Evolutionary conservation across 2,329 filamentous ascomycete genomes (phyloP).

Genomic region (Ceratocystis cubensis): DNA sequence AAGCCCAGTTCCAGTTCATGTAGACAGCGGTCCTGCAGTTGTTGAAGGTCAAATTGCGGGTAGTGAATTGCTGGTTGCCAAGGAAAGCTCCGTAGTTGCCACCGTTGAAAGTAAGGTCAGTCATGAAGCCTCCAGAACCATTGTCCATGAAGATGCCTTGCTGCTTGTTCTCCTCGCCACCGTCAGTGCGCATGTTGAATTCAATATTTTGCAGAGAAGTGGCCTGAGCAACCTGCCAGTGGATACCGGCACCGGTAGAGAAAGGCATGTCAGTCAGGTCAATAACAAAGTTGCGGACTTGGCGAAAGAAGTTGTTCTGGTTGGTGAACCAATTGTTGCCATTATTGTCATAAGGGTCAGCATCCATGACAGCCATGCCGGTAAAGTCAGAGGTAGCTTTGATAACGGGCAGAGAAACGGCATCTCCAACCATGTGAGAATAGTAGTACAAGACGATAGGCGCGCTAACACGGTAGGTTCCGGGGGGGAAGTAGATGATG

Average conservation of each 20-base stretch:
- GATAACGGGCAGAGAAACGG: constrained; percentile 56
- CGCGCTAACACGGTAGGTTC: constrained; percentile 68
- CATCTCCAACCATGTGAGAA: constrained; percentile 82
- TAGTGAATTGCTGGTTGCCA: constrained; percentile 79
- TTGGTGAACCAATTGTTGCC: constrained; percentile 68
- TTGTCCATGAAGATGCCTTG: constrained; percentile 77
- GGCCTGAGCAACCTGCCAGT: constrained; percentile 78
- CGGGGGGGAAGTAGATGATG: constrained; percentile 81
- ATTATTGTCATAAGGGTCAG: constrained; percentile 63
- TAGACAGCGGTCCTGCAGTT: constrained; percentile 70
- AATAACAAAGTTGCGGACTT: constrained; percentile 70
- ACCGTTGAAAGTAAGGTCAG: constrained; percentile 71
- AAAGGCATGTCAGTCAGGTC: constrained; percentile 56
- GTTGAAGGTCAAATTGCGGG: constrained; percentile 71
- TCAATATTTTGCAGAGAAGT: constrained; percentile 69
- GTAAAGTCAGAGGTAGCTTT: constrained; percentile 59
- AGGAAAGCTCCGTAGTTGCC: constrained; percentile 67
- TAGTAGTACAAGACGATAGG: constrained; percentile 84
- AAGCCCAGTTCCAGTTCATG: constrained; percentile 89
- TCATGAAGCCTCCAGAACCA: constrained; percentile 72
- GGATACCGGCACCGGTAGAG: constrained; percentile 54
- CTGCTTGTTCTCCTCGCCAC: constrained; percentile 51
- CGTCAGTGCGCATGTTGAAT: constrained; percentile 64
- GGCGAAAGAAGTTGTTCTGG: constrained; percentile 74
- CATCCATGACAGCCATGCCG: constrained; percentile 85